Conservation (phyloP, 495 filamentous ascomycete genomes). For the Lepraria neglecta region DNA sequence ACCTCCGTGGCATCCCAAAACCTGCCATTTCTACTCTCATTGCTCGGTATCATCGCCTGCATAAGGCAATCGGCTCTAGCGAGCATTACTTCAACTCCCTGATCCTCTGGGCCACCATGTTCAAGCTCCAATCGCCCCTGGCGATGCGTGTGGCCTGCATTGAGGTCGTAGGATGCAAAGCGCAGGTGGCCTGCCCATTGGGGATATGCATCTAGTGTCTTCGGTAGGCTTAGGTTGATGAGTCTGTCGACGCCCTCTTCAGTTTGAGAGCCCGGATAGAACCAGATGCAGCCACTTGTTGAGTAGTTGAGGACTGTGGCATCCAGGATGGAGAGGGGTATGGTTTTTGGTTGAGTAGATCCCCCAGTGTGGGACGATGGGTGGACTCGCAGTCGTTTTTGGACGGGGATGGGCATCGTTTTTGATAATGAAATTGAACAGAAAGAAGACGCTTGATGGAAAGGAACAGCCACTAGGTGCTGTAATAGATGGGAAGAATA, state of each 20-base stretch:
- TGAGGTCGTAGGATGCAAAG: conserved; percentile 22
- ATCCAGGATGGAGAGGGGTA: not conserved
- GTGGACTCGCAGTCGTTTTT: not conserved
- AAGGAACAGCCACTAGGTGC: not conserved
- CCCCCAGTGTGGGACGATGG: not conserved
- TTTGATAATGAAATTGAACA: not conserved
- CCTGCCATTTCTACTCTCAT: too few species aligned
- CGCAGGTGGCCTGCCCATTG: conserved; percentile 33
- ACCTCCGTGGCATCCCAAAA: not conserved
- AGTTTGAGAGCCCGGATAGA: not conserved
- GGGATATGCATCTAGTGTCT: conserved; percentile 33
- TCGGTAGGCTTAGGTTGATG: conserved; percentile 15
- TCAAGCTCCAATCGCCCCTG: conserved; percentile 2
- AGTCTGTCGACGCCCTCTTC: not conserved
- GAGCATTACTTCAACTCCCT: conserved; percentile 4
- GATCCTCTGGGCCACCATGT: not conserved
- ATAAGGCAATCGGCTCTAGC: not conserved
- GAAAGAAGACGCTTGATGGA: too few species aligned
- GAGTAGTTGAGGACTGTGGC: not conserved
- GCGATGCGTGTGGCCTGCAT: conserved; percentile 1
- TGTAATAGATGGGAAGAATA: not conserved
- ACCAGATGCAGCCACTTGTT: not conserved
- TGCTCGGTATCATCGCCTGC: not conserved
- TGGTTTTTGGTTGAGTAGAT: not conserved
- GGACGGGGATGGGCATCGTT: not conserved